Base-by-base conservation (phyloP, 495 filamentous ascomycete genomes). In the Aspergillus baeticus region DNA sequence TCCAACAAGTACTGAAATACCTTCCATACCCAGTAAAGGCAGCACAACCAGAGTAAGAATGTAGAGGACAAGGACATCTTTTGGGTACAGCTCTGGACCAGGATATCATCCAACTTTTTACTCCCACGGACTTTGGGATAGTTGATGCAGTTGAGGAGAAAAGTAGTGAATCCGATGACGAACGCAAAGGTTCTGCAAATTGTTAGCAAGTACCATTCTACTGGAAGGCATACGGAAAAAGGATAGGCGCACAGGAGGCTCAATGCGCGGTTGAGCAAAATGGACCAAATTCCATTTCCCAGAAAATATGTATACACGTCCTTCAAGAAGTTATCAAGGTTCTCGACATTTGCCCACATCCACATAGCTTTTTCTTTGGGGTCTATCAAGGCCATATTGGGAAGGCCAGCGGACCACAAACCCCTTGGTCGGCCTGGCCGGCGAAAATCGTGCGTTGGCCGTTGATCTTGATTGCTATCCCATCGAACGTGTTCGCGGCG, bases 341-440 rank as follows among this genome's bases (percentile, higher is more conserved):
- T 94, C 41, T 86, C 83, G 29, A 96, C 90, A 64, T 96, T 97
- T 54, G 89, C 89, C 91, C 94, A 98, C 66, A 87, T 86, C 88
- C 92, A 98, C 81, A 96, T 86, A 3, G 94, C 93, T 69, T 85
- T 90, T 62, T 92, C 85, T 71, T 87, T 89, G 11, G 87, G 86
- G 63, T 86, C 84, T 34, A 78, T 69, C 62, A 84, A 59, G 47
- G 73, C 70, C 66, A 87, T 59, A 46, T 77, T 61, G 33, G 76
- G 64, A 58, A 71, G 61, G 56, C 68, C 55, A 45, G 67, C 46
- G 10, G 72, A 68, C 69, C 69, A 73, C 22, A 67, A 62, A 46
- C 64, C 20, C 61, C 71, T 35, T 55, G 64, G 63, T 10, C 57
- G 65, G 23, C 29, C 29, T 6, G 43, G 48, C 11, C 53, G 56